A percentile compares a stretch with the other conserved stretches of the same genome.
phyloP scores from a whole-genome alignment of 345 rosid genomes.

The Citrus unshiu region DNA sequence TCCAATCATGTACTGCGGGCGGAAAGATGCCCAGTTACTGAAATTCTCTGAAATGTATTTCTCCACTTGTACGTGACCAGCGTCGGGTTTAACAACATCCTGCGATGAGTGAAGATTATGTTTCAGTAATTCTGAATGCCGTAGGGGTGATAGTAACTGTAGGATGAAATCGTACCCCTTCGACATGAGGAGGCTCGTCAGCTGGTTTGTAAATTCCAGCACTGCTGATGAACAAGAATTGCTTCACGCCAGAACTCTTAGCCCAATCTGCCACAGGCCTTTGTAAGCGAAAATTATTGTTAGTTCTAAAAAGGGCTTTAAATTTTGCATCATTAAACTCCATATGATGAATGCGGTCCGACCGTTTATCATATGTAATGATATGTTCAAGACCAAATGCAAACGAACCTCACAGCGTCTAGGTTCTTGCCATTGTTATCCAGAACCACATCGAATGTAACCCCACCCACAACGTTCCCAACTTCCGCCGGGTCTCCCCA shows the following conservation, averaged over 20 bases:
- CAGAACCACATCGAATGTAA: conserved; percentile 74
- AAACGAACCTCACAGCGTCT: conserved; percentile 68
- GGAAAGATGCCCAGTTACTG: conserved; percentile 65
- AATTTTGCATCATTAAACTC: background rate
- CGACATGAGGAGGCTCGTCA: conserved; percentile 90
- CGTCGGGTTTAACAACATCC: conserved; percentile 82
- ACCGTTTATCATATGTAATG: too few relatives aligned
- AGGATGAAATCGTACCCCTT: conserved; percentile 53
- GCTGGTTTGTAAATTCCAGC: conserved; percentile 91
- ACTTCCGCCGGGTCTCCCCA: conserved; percentile 90
- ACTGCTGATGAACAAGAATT: conserved; percentile 84
- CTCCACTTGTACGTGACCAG: conserved; percentile 89
- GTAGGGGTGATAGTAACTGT: background rate
- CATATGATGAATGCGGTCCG: background rate
- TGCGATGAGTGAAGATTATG: conserved; percentile 23
- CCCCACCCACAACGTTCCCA: conserved; percentile 61
- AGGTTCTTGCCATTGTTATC: conserved; percentile 95
- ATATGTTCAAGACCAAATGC: background rate
- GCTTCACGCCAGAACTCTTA: conserved; percentile 74
- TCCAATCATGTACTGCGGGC: conserved; percentile 96
- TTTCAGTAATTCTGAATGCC: conserved; percentile 4
- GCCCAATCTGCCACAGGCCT: conserved; percentile 95
- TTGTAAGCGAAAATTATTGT: background rate
- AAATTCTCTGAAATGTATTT: conserved; percentile 65
- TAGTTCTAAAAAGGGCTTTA: background rate